Evolutionary conservation across 2,329 filamentous ascomycete genomes (phyloP).

Genomic region (Monilinia fructigena): DNA sequence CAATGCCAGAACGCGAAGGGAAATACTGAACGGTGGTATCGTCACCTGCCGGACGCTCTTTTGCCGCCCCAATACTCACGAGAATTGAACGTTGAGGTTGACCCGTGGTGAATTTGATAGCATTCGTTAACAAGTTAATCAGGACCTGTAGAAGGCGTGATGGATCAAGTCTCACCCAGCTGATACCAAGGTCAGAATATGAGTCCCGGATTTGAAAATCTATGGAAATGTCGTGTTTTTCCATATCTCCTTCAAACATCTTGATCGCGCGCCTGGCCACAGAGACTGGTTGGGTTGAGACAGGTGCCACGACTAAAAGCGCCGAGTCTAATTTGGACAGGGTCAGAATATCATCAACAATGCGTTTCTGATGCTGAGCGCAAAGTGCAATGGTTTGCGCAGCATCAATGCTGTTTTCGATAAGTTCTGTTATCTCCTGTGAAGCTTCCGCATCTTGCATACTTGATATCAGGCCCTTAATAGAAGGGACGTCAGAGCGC

Average conservation of each 20-base stretch:
- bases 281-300: conserved; percentile 65
- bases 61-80: conserved; percentile 48
- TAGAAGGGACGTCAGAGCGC: conserved; percentile 45
- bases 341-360: conserved; percentile 66
- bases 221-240: conserved; percentile 66
- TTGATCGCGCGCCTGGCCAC: conserved; percentile 67
- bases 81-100: conserved; percentile 49
- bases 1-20: conserved; percentile 38
- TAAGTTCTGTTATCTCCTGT: conserved; percentile 48
- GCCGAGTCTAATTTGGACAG: conserved; percentile 70
- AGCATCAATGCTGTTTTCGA: conserved; percentile 65
- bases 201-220: conserved; percentile 62
- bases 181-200: conserved; percentile 55
- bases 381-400: conserved; percentile 80
- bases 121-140: conserved; percentile 78
- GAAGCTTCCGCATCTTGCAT: background rate
- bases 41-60: conserved; percentile 48
- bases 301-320: conserved; percentile 66
- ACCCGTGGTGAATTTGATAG: conserved; percentile 75
- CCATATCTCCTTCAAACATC: conserved; percentile 75
- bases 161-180: conserved; percentile 69
- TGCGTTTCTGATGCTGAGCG: conserved; percentile 68
- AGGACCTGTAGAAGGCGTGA: conserved; percentile 74
- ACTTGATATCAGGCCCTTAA: background rate
- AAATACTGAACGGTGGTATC: conserved; percentile 40